These are phyloP conservation scores for Paracorniculantispora psalliotae DNA, from an alignment of 2,329 filamentous ascomycete species.

Conservation along the genomic window DNA sequence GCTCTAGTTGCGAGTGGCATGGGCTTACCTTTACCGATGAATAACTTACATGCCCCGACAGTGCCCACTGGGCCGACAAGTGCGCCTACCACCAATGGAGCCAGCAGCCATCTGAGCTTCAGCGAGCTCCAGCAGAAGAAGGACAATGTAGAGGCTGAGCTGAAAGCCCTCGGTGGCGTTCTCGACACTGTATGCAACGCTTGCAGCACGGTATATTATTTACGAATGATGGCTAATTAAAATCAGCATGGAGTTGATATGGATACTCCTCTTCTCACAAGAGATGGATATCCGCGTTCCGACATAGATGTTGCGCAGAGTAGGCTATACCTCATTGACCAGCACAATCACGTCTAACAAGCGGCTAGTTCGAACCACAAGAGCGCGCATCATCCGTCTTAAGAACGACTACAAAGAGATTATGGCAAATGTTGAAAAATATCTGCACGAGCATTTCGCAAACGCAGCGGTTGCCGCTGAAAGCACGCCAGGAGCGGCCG, in stretches of 20 bases:
- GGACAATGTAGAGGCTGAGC: slow-evolving; percentile 76
- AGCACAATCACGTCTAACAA: slow-evolving; percentile 15
- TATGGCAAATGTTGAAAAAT: slow-evolving; percentile 77
- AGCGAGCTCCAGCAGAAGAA: slow-evolving; percentile 79
- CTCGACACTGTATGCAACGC: slow-evolving; percentile 71
- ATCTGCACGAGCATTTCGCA: slow-evolving; percentile 89
- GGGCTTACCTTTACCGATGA: slow-evolving; percentile 34
- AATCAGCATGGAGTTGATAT: slow-evolving; percentile 84
- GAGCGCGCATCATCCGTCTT: slow-evolving; percentile 81
- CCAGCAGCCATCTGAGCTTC: slow-evolving; percentile 62
- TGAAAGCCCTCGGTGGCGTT: slow-evolving; percentile 77
- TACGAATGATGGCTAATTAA: slow-evolving; percentile 19
- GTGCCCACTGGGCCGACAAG: slow-evolving; percentile 71
- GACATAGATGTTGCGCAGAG: slow-evolving; percentile 95
- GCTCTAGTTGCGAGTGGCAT: background rate
- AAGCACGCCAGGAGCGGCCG: slow-evolving; percentile 17
- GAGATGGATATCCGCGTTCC: slow-evolving; percentile 85
- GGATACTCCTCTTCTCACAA: slow-evolving; percentile 80
- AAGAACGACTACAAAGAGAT: slow-evolving; percentile 91
- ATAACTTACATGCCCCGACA: slow-evolving; percentile 54
- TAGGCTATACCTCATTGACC: slow-evolving; percentile 37
- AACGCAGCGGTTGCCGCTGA: slow-evolving; percentile 51
- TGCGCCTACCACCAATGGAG: slow-evolving; percentile 54
- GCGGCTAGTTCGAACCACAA: slow-evolving; percentile 76
- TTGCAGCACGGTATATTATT: slow-evolving; percentile 2